Evolutionary conservation across 371 early-diverging fungal species (phyloP).

Genomic region (Lichtheimia hyalospora): DNA sequence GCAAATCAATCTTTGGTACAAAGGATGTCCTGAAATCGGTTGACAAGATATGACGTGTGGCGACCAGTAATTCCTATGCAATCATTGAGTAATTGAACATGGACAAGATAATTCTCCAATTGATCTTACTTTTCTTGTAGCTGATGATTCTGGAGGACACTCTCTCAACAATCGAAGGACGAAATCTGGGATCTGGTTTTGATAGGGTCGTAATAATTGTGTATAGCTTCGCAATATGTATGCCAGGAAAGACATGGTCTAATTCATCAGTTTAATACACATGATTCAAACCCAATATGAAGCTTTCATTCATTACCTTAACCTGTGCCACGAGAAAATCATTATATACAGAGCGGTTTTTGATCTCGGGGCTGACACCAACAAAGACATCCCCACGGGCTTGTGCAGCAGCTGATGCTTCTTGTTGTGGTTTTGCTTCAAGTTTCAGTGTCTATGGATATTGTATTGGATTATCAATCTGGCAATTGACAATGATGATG

Average conservation of each 20-base stretch:
- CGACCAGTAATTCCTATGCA: conserved; percentile 85
- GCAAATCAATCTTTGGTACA: conserved; percentile 81
- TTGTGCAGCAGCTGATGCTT: conserved; percentile 70
- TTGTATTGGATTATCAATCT: not conserved
- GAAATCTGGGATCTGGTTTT: conserved; percentile 84
- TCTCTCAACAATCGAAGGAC: conserved; percentile 86
- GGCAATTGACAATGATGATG: not conserved
- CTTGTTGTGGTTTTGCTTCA: conserved; percentile 77
- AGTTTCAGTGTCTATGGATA: conserved; percentile 62
- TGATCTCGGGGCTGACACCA: conserved; percentile 80
- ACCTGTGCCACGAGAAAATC: conserved; percentile 91
- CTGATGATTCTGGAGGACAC: conserved; percentile 93
- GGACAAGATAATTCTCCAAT: not conserved
- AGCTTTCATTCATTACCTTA: conserved; percentile 52
- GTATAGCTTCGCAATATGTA: conserved; percentile 88
- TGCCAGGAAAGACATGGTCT: conserved; percentile 96
- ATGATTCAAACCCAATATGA: not conserved
- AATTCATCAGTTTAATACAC: not conserved
- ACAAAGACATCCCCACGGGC: conserved; percentile 72
- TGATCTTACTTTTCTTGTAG: conserved; percentile 77
- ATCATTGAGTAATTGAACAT: too few relatives aligned
- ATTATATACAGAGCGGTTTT: conserved; percentile 68
- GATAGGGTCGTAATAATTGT: conserved; percentile 66
- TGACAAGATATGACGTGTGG: conserved; percentile 91
- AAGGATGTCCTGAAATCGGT: conserved; percentile 90